Percentiles rank a stretch among this genome's conserved stretches.
Evolutionary conservation across 495 filamentous ascomycete species (phyloP).

Genomic region (Echria macrotheca): DNA sequence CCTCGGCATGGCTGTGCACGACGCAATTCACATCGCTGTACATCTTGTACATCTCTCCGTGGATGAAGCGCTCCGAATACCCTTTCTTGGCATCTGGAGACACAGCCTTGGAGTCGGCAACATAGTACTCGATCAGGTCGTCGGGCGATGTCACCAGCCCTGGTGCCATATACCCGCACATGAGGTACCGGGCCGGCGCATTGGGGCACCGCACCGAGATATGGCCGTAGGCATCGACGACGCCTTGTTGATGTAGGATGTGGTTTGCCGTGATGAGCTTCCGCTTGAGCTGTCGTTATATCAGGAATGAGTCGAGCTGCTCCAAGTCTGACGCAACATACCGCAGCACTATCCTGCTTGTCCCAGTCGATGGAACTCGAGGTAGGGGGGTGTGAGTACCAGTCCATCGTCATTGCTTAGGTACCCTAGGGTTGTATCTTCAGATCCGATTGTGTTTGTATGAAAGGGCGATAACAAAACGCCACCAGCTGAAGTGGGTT

Average conservation of each 20-base stretch:
- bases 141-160: constrained; percentile 2
- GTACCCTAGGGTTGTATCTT: too few relatives aligned
- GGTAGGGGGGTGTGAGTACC: constrained; percentile 7
- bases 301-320: too few relatives aligned
- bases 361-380: neutral
- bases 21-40: constrained; percentile 1
- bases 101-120: neutral
- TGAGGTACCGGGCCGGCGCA: constrained; percentile 1
- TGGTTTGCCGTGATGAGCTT: constrained; percentile 3
- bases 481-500: too few relatives aligned
- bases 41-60: constrained; percentile 4
- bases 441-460: too few relatives aligned
- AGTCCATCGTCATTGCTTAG: constrained; percentile 3
- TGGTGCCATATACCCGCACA: constrained; percentile 7
- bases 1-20: constrained; percentile 6
- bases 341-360: too few relatives aligned
- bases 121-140: constrained; percentile 5
- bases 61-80: constrained; percentile 4
- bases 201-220: constrained; percentile 3
- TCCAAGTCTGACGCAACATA: too few relatives aligned
- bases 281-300: constrained; percentile 1
- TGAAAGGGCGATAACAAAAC: too few relatives aligned
- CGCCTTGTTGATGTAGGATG: constrained; percentile 1
- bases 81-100: constrained; percentile 3
- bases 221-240: constrained; percentile 5